These are phyloP conservation scores for Leishmania guyanensis DNA, from an alignment of 208 protist genomes.

Conservation along the genomic window DNA sequence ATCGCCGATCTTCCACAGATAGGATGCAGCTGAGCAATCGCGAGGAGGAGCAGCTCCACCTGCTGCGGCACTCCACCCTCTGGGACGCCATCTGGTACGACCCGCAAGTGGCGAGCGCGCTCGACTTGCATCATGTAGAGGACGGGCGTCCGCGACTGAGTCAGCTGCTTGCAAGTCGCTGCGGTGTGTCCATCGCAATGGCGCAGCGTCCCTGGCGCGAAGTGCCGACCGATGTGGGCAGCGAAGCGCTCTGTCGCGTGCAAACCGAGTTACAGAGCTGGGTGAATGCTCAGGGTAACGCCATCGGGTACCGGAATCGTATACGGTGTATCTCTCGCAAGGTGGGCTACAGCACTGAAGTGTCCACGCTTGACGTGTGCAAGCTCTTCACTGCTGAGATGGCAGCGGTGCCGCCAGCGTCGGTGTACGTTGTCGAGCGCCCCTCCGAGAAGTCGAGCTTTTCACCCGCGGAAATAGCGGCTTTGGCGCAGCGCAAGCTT, in stretches of 20 bases:
- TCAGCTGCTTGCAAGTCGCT: conserved; percentile 81
- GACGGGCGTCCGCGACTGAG: conserved; percentile 73
- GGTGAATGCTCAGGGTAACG: conserved; percentile 37
- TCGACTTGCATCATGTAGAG: conserved; percentile 82
- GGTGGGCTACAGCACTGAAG: conserved; percentile 78
- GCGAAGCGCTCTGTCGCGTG: conserved; percentile 55
- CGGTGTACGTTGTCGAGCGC: conserved; percentile 37
- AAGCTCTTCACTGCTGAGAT: conserved; percentile 72
- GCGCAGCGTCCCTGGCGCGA: conserved; percentile 83
- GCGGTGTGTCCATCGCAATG: conserved; percentile 70
- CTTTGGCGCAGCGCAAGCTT: conserved; percentile 34
- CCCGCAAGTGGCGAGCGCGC: conserved; percentile 64
- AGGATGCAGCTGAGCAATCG: conserved; percentile 73
- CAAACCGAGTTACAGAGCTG: conserved; percentile 64
- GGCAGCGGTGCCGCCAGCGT: conserved; percentile 42
- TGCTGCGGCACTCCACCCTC: conserved; percentile 76
- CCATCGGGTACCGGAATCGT: conserved; percentile 35
- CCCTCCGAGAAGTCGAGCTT: not conserved
- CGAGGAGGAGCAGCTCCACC: conserved; percentile 81
- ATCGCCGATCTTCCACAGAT: conserved; percentile 21
- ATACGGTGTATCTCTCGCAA: conserved; percentile 69
- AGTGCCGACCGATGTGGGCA: conserved; percentile 51
- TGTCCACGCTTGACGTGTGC: conserved; percentile 82
- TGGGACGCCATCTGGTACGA: conserved; percentile 89
- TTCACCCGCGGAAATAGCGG: conserved; percentile 21